Base-by-base conservation (phyloP, 1,284 basidiomycete genomes). In the Moesziomyces parantarcticus region DNA sequence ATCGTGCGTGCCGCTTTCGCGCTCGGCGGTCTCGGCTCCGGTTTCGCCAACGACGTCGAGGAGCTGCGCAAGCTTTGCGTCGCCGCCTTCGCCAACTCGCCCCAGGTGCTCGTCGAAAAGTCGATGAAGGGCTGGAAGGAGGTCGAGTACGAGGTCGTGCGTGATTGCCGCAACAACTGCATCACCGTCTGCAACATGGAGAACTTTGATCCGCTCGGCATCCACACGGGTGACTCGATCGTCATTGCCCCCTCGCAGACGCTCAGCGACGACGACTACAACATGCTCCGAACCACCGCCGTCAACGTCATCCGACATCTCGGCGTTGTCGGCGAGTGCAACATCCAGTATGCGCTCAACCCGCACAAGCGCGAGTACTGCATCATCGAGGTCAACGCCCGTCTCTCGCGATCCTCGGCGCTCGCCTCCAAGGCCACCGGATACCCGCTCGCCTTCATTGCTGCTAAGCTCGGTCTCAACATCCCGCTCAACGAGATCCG, bases 151-250 rank as follows among this genome's bases (percentile, higher is more conserved):
- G 96, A 99, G 85, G 96, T 99, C 52, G 96, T 98, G n/a, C 89
- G 96, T 63, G 96, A 99, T 86, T 97, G 94, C 86, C 88, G 92
- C 76, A 92, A 98, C 85, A 97, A 97, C 85, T 97, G 95, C 84
- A 98, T 98, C 86, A 97, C 94, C 1, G 95, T 98, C 71, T 99
- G 97, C 86, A 99, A 99, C 87, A 98, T 99, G 96, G 95, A 98
- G 93, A 98, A 98, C 87, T 99, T 99, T 79, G 96, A 98, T 84
- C 96, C 97, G 40, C 88, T 99, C 40, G 97, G 96, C 73, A 97
- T 97, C 79, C 97, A 99, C 84, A 99, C 96, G 0, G 96, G 97
- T 71, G 96, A 99, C 85, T 98, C 96, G n/a, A 97, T 99, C 78
- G 96, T 99, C 78, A 89, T 99, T 41, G 96, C 96, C 13, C 96